Evolutionary conservation across 2,329 filamentous ascomycete genomes (phyloP), one percentile per base, ranked within the genome.

Genomic region (Tolypocladium amazonense): DNA sequence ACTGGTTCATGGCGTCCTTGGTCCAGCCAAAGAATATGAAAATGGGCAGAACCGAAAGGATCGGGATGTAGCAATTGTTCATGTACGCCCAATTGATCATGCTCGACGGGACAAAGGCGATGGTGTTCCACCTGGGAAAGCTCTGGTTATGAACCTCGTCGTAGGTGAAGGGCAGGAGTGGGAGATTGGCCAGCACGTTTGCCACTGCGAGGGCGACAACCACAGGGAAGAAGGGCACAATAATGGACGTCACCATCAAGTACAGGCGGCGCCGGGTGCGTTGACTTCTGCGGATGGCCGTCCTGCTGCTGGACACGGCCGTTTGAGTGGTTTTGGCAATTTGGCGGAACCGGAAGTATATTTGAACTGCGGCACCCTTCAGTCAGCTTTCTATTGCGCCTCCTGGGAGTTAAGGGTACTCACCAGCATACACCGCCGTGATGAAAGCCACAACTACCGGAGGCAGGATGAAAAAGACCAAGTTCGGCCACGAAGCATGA

Each of bases 1-100:
- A 84, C 58, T 72, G 72, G 60, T 80, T 80, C 61, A 78, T 71
- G 14, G 80, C 79, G 37, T 84, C 81, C 33, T 74, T 75, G n/a
- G 79, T 82, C 60, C 77, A 77, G 54, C 83, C 82, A 59, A 85
- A 85, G 69, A 82, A 83, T 37, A 76, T 50, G 50, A 84, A 79
- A 56, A 84, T 74, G 55, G 77, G 73, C 1, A 80, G 65, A 5
- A 75, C 71, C 2, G 79, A 77, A 2, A 80, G 56, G 58, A 82
- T 78, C 27, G 75, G 63, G 25, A 84, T 74, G 70, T 80, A 85
- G 58, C 72, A 73, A 60, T 75, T 73, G 64, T 81, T 80, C 64
- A 81, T 64, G 56, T 72, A 66, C 1, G 67, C 58, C 57, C 77
- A 78, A 15, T 68, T 65, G 18, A 81, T 64, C 20, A 72, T 57